Evolutionary conservation across 345 rosid species (phyloP).

Genomic region (Ricinus communis): DNA sequence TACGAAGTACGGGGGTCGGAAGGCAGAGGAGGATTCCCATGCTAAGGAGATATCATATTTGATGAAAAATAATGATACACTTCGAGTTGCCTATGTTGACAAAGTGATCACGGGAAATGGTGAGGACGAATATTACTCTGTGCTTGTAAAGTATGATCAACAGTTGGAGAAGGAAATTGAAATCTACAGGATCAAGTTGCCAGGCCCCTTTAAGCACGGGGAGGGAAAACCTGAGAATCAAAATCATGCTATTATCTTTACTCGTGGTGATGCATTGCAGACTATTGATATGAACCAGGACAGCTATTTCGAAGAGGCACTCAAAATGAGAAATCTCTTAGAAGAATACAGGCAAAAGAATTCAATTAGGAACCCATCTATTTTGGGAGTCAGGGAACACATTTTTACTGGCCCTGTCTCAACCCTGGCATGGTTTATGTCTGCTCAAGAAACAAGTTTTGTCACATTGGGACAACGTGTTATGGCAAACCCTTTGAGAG

Average conservation of each 20-base stretch:
- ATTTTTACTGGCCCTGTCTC: constrained; percentile 96
- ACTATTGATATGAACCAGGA: constrained; percentile 99
- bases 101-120: constrained; percentile 63
- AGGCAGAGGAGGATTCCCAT: constrained; percentile 79
- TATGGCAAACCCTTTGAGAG: constrained; percentile 90
- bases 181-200: constrained; percentile 85
- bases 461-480: constrained; percentile 97
- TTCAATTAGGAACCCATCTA: constrained; percentile 76
- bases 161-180: constrained; percentile 79
- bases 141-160: constrained; percentile 89
- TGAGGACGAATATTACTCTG: constrained; percentile 76
- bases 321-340: constrained; percentile 90
- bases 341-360: constrained; percentile 72
- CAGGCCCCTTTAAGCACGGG: constrained; percentile 92
- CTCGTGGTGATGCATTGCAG: constrained; percentile 96
- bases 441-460: constrained; percentile 30
- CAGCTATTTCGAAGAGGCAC: constrained; percentile 96
- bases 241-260: constrained; percentile 92
- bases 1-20: constrained; percentile 88
- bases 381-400: constrained; percentile 92
- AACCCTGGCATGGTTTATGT: constrained; percentile 44
- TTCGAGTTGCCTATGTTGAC: constrained; percentile 92
- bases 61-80: constrained; percentile 88
- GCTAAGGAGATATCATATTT: constrained; percentile 80
- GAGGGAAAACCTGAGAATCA: constrained; percentile 99